Evolutionary conservation across 768 basidiomycete genomes (phyloP), one percentile per base, ranked within the genome.

Genomic region (Leucocoprinus leucothites): DNA sequence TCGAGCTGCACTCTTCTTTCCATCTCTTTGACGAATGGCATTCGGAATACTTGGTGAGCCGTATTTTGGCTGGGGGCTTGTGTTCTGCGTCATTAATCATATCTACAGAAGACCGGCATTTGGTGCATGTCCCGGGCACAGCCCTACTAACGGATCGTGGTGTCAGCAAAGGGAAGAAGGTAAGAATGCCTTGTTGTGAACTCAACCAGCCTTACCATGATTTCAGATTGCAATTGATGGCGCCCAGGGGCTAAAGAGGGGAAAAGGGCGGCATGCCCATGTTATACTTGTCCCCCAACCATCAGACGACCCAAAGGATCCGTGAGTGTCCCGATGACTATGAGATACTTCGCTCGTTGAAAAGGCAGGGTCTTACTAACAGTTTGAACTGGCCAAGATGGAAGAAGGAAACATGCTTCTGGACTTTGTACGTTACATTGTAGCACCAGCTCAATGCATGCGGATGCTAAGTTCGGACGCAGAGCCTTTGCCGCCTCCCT

Each of bases 351-450:
- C 16, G n/a, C n/a, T 48, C 49, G 36, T 58, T 9, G 19, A 31
- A 31, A 31, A 31, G 31, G 31, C 31, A 5, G 31, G 21, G 8
- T 14, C 21, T 25, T n/a, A 42, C 19, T 48, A 4, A 13, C 44
- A 74, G 71, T 11, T 51, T 76, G 26, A 77, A 77, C 53, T 77
- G 75, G 75, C 73, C 75, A 8, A 57, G 63, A 49, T 77, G 74
- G 75, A 73, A 71, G 63, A 77, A 77, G 50, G 75, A 77, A 53
- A 71, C 72, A 1, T 74, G 74, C 57, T 76, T 77, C 60, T 76
- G 74, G 73, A 72, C 74, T 9, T 58, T 76, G 74, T 74, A 52
- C 42, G 68, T 58, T n/a, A 7, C 45, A 46, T 5, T 31, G 31
- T 31, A 5, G 11, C 31, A 21, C 9, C 24, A 46, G 24, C 3